phyloP scores from a whole-genome alignment of 306 rosid genomes.

The Rosa multiflora region DNA sequence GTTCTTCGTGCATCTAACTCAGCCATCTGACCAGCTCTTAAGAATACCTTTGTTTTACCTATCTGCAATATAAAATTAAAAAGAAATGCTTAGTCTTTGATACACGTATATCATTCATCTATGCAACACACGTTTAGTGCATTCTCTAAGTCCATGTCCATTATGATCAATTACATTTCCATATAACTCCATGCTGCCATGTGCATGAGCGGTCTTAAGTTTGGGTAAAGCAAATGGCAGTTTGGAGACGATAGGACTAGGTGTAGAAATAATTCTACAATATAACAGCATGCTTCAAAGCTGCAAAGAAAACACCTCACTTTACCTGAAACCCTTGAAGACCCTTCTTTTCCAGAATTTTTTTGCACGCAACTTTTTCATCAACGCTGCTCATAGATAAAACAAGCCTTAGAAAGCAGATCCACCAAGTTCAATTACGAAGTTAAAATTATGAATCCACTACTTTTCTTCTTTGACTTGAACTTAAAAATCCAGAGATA shows the following conservation, averaged over 20 bases:
- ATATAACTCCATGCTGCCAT: constrained; percentile 1
- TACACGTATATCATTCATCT: not conserved
- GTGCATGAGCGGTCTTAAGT: not conserved
- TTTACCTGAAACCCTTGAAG: constrained; percentile 97
- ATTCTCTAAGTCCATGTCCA: not conserved
- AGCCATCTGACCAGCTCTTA: constrained; percentile 99
- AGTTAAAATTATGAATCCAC: constrained; percentile 19
- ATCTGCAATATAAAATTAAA: constrained; percentile 56
- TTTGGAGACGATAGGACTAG: not conserved
- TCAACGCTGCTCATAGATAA: constrained; percentile 54
- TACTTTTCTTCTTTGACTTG: constrained; percentile 6
- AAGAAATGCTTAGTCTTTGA: not conserved
- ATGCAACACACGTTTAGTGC: constrained; percentile 3
- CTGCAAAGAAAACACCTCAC: constrained; percentile 23
- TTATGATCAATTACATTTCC: constrained; percentile 11
- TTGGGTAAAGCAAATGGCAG: not conserved
- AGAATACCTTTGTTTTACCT: constrained; percentile 91
- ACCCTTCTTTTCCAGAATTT: constrained; percentile 75
- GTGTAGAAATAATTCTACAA: constrained; percentile 9
- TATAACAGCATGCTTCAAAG: constrained; percentile 1
- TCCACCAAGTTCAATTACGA: constrained; percentile 16
- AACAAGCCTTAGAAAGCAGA: constrained; percentile 28
- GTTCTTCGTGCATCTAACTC: constrained; percentile 93
- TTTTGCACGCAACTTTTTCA: constrained; percentile 72
- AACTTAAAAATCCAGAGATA: constrained; percentile 20